Base-by-base conservation (phyloP, 169 alveolate genomes). In the Sarcocystis neurona region DNA sequence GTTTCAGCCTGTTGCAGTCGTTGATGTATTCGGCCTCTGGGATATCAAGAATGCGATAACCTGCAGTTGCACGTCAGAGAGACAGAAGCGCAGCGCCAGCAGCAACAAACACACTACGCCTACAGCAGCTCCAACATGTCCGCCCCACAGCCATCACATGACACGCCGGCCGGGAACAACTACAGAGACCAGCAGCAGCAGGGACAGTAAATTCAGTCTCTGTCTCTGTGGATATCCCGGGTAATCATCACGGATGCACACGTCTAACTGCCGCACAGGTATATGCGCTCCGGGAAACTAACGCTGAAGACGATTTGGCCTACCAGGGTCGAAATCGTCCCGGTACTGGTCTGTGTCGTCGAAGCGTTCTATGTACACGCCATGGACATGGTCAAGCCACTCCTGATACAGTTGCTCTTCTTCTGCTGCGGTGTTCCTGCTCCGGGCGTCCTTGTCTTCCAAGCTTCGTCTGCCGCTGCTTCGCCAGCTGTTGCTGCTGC, bases 321-420 rank as follows among this genome's bases (percentile, higher is more conserved):
- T 1, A 63, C 75, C 75, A 1, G 75, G 75, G 75, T 63, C 75
- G 75, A 30, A 63, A 43, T 63, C 75, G 75, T 63, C 75, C n/a
- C 75, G 34, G 43, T 63, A 63, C 32, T 63, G 44, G 75, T 63
- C 75, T 15, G 27, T 41, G 2, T 18, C 6, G 41, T 63, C 75
- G 75, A 63, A 63, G 10, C 27, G 0, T 37, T 37, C 46, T 6
- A 63, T 63, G 75, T 12, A 63, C 46, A 63, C 46, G 44, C 75
- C 75, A 20, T 41, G 44, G 75, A 63, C 75, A 18, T 63, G 75
- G 44, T 37, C 75, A 5, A 30, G 27, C 75, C 75, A 63, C 43
- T 41, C 46, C 6, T 63, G 20, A 43, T 41, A 63, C 43, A 30
- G 75, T 1, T 63, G 44, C 18, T n/a, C 46, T 63, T n/a, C 32